Evolutionary conservation across 768 basidiomycete species (phyloP), one percentile per base, ranked within the genome.

Genomic region (Coprinopsis marcescibilis): DNA sequence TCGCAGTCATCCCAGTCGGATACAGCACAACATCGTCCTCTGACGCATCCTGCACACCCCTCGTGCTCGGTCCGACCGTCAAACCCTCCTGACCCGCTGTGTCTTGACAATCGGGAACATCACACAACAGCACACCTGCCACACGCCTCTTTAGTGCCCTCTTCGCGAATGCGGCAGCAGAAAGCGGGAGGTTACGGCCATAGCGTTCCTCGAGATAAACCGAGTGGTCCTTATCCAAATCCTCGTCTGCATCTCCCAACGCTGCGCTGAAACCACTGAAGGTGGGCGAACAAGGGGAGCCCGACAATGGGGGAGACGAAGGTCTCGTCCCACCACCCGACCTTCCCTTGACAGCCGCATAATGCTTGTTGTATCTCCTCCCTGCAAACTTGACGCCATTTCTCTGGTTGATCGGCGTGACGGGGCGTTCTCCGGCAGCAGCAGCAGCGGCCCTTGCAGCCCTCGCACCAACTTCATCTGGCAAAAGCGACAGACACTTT

Each of bases 191-290:
- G 59, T 95, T 97, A 4, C 95, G 80, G 0, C 92, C 95, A 54
- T 96, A 98, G 12, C 94, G 82, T 64, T 97, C 93, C 63, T 98
- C 95, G 20, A 98, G 72, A 63, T 94, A 97, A 4, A 73, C 71
- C 1, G 69, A 64, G n/a, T n/a, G n/a, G n/a, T n/a, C n/a, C n/a
- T n/a, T n/a, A 43, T 87, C 80, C 14, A 43, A 17, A 14, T 27
- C 41, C 12, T 43, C 41, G 54, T 91, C 91, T 15, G 68, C 60
- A 41, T 71, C 74, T 41, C 29, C 29, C 29, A 32, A 32, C n/a
- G 8, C 8, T 32, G 8, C 8, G 29, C 29, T 32, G 29, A n/a
- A 32, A 89, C 63, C 8, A 65, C 62, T 27, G 8, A 19, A 33
- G 7, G 23, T 26, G 10, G 54, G 49, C 23, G 52, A 47, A 3